A percentile compares a stretch with the other conserved stretches of the same genome.
These are phyloP conservation scores for Sutorius eximius DNA, from an alignment of 1,284 basidiomycete species.

Conservation along the genomic window DNA sequence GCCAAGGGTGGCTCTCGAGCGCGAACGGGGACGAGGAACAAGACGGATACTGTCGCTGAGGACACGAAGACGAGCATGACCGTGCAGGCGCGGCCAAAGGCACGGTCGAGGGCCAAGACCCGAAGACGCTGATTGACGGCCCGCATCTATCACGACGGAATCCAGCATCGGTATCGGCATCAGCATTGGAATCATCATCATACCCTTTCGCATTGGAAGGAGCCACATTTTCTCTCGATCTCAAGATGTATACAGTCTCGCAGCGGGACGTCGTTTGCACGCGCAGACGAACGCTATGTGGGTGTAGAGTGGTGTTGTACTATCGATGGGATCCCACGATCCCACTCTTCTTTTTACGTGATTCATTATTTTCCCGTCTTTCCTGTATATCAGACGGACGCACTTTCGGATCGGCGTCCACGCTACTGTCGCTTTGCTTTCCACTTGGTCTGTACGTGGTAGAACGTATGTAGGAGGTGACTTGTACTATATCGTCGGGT, in stretches of 20 bases:
- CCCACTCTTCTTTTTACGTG: slow-evolving; percentile 3
- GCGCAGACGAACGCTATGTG: slow-evolving; percentile 6
- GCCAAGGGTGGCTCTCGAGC: slow-evolving; percentile 27
- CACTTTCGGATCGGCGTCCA: slow-evolving; percentile 13
- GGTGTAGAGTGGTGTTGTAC: slow-evolving; percentile 19
- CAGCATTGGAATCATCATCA: slow-evolving; percentile 20
- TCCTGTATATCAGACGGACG: slow-evolving; percentile 23
- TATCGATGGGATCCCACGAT: slow-evolving; percentile 13
- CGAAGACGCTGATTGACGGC: slow-evolving; percentile 30
- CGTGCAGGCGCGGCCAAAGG: slow-evolving; percentile 32
- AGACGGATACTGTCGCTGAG: slow-evolving; percentile 10
- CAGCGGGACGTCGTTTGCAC: slow-evolving; percentile 4
- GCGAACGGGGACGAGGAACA: slow-evolving; percentile 20
- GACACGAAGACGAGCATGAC: slow-evolving; percentile 19
- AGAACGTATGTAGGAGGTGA: slow-evolving; percentile 24
- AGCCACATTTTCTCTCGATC: slow-evolving; percentile 24
- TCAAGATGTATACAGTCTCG: slow-evolving; percentile 26
- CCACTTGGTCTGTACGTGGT: slow-evolving; percentile 23
- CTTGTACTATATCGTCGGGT: slow-evolving; percentile 29
- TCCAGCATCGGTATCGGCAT: slow-evolving; percentile 16
- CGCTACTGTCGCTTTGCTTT: slow-evolving; percentile 26
- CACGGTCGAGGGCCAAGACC: slow-evolving; percentile 31
- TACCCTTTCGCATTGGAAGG: slow-evolving; percentile 25
- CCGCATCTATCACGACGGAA: slow-evolving; percentile 10
- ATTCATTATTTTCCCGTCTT: neutral